Percentiles rank a stretch among this genome's conserved stretches.
Conservation (phyloP, 495 filamentous ascomycete genomes). For the Oidiodendron maius region DNA sequence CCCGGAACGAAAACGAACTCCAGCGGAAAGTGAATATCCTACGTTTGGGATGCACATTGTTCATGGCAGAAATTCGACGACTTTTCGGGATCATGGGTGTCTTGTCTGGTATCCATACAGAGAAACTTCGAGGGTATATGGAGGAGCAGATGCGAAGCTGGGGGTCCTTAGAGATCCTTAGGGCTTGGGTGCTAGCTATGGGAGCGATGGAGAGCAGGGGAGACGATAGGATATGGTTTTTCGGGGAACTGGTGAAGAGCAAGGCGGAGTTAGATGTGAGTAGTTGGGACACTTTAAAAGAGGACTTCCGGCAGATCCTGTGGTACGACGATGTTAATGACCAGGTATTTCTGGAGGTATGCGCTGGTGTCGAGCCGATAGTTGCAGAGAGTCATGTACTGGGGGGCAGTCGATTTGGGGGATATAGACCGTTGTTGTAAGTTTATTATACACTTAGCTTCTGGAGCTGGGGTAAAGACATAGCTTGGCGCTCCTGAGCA, state of each 20-base stretch:
- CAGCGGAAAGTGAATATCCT: background rate
- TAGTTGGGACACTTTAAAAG: background rate
- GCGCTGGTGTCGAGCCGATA: too few relatives aligned
- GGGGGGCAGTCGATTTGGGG: too few relatives aligned
- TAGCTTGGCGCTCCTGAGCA: too few relatives aligned
- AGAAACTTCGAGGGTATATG: conserved; percentile 1
- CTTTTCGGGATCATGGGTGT: conserved; percentile 10
- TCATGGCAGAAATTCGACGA: conserved; percentile 5
- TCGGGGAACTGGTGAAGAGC: background rate
- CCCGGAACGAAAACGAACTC: background rate
- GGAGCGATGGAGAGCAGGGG: conserved; percentile 7
- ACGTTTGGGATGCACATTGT: conserved; percentile 3
- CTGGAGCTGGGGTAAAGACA: too few relatives aligned
- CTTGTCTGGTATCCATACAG: background rate
- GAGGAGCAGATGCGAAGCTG: background rate
- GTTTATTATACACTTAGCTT: too few relatives aligned
- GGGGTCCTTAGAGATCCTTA: background rate
- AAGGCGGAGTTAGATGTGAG: background rate
- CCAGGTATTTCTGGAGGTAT: conserved; percentile 7
- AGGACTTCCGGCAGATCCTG: background rate
- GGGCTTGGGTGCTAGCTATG: conserved; percentile 6
- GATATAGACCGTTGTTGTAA: too few relatives aligned
- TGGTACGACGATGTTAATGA: conserved; percentile 12
- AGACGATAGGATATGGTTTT: conserved; percentile 2
- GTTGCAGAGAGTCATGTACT: too few relatives aligned